Evolutionary conservation across 192 early-diverging fungal genomes (phyloP), one percentile per base, ranked within the genome.

Genomic region (Podila epigama): DNA sequence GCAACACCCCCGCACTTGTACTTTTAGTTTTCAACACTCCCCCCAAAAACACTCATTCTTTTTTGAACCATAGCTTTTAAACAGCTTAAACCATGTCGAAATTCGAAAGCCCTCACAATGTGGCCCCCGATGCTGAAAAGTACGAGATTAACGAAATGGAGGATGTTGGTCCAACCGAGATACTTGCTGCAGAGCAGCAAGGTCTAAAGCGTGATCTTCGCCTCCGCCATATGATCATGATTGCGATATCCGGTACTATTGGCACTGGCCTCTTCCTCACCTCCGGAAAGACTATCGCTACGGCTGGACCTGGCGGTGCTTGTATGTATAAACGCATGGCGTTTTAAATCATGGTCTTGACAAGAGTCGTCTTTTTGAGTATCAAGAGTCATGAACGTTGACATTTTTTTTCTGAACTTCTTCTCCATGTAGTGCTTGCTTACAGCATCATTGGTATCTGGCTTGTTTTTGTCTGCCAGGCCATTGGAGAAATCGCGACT

Each of bases 221-320:
- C 41, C 68, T 81, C 16, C 79, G 85, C 12, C 85, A 87, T 36
- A 84, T 87, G 83, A 66, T 79, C 58, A 87, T 87, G 85, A 87
- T 94, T 39, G 88, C 91, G 25, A 84, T 94, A 20, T 91, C 90
- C 58, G 93, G 93, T 55, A 83, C 81, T n/a, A 83, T 83, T 22
- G 81, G 92, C 34, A 94, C 93, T 3, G 93, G 93, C 29, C 78
- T 94, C n/a, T 94, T 94, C 69, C 80, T 94, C 63, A 91, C 92
- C 33, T 87, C 87, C 58, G 92, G 89, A 52, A 68, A 81, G 10
- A 87, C 90, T 18, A 82, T 95, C 20, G 86, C 89, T 2, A 63
- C 70, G 0, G 92, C 91, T 1, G 94, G 94, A 0, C 91, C 94
- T 5, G 84, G 84, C 4, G 94, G 94, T 31, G 52, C 52, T 32